phyloP scores from a whole-genome alignment of 306 rosid species.

The Coriaria nepalensis region DNA sequence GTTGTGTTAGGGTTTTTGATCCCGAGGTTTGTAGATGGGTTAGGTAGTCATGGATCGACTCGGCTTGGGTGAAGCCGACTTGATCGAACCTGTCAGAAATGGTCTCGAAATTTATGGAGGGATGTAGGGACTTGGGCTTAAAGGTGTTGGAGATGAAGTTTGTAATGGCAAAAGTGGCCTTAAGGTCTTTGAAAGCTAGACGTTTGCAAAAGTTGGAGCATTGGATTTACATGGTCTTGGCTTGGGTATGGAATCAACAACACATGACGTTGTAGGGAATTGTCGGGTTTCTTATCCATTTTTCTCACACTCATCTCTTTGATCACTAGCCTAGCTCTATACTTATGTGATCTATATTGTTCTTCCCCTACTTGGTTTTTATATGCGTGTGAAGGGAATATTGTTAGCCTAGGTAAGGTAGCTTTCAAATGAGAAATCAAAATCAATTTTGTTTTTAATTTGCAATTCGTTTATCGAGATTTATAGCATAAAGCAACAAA shows the following conservation, averaged over 20 bases:
- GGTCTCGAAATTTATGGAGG: conserved; percentile 28
- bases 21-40: conserved; percentile 26
- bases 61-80: conserved; percentile 35
- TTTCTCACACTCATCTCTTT: background rate
- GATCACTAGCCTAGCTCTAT: too few species aligned
- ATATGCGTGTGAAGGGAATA: too few species aligned
- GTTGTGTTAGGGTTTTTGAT: conserved; percentile 25
- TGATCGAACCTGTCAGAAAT: conserved; percentile 59
- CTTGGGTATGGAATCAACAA: conserved; percentile 41
- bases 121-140: conserved; percentile 16
- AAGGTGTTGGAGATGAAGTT: conserved; percentile 32
- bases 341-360: too few species aligned
- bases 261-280: conserved; percentile 13
- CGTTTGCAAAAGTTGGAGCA: conserved; percentile 37
- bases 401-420: too few species aligned
- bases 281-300: conserved; percentile 2
- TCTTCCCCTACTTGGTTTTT: too few species aligned
- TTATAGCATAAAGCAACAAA: too few species aligned
- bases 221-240: conserved; percentile 56
- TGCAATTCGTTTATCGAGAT: too few species aligned
- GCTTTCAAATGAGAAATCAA: too few species aligned
- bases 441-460: too few species aligned
- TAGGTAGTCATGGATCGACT: conserved; percentile 22
- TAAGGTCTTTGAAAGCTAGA: conserved; percentile 25
- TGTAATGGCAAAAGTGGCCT: conserved; percentile 36